Evolutionary conservation across 495 filamentous ascomycete genomes (phyloP), one percentile per base, ranked within the genome.

Genomic region (Parachaetomium inaequale): DNA sequence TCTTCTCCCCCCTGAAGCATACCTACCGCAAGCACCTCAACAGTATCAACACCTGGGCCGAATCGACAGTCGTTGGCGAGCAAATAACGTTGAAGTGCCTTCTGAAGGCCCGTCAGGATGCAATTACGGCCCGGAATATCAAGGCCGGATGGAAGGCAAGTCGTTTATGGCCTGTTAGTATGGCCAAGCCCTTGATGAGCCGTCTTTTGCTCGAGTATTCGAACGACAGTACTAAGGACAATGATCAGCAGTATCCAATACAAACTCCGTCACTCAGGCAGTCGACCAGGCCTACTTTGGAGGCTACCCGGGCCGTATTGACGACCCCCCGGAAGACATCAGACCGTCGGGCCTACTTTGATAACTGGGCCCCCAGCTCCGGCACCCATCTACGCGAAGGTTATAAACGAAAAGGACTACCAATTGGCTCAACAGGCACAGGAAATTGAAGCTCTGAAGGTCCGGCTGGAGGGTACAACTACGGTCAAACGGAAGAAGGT

Each of bases 21-120:
- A 17, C 40, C 40, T 47, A 46, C 55, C 55, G 55, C 2, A 56
- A 43, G 36, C 23, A 25, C 25, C 54, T 56, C 25, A 45, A 31
- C 17, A n/a, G 19, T 2, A 17, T 45, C 5, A 45, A 5, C 14
- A 4, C 14, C 54, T 45, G 38, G 54, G 19, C 23, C 5, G 23
- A 45, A 43, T 45, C 36, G 6, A 56, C 23, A 19, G 25, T 45
- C 2, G 2, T 43, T 0, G 38, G 54, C 25, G 29, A 55, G 36
- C 12, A 31, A 19, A 28, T 43, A 4, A 28, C 45, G 11, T 17
- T 56, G 4, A 31, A 29, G 4, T 56, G 54, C 15, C 12, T 43
- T 10, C 25, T 45, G 0, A 21, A 2, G 15, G 38, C 54, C 15
- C 36, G 54, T 11, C 14, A 21, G 15, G n/a, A n/a, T n/a, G n/a